Conservation (phyloP, 2,329 filamentous ascomycete genomes). For the Zymoseptoria pseudotritici region DNA sequence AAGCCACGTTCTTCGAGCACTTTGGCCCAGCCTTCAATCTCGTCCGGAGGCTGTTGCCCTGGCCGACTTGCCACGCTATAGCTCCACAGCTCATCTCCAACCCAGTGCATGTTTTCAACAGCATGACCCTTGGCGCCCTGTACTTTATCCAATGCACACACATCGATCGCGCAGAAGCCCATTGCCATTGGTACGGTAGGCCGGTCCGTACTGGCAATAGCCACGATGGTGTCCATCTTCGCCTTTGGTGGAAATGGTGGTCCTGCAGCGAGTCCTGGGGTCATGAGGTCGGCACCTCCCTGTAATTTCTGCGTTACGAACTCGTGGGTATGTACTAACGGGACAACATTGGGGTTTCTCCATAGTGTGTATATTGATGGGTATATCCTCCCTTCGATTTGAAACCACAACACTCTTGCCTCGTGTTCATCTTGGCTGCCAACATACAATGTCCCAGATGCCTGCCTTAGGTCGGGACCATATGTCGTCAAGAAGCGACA, state of each 20-base stretch:
- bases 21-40: slow-evolving; percentile 46
- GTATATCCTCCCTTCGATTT: slow-evolving; percentile 50
- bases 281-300: slow-evolving; percentile 62
- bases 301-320: slow-evolving; percentile 57
- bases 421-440: slow-evolving; percentile 52
- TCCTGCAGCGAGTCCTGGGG: slow-evolving; percentile 56
- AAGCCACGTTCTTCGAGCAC: slow-evolving; percentile 30
- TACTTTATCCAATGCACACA: slow-evolving; percentile 48
- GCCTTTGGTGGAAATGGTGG: slow-evolving; percentile 56
- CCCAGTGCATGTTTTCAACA: slow-evolving; percentile 59
- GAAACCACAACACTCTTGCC: slow-evolving; percentile 57
- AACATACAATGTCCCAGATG: slow-evolving; percentile 58
- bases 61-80: slow-evolving; percentile 51
- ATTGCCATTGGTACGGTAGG: slow-evolving; percentile 58
- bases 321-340: slow-evolving; percentile 56
- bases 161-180: slow-evolving; percentile 57
- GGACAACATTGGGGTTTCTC: slow-evolving; percentile 54
- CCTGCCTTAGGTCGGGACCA: slow-evolving; percentile 53
- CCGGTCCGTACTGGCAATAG: slow-evolving; percentile 51
- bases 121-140: slow-evolving; percentile 58
- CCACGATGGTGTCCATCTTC: slow-evolving; percentile 54
- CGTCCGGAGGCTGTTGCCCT: slow-evolving; percentile 46
- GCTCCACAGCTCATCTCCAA: slow-evolving; percentile 61
- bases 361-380: slow-evolving; percentile 58
- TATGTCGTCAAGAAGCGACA: slow-evolving; percentile 59